phyloP scores from a whole-genome alignment of 148 eudicot genomes.

The Arbutus unedo region DNA sequence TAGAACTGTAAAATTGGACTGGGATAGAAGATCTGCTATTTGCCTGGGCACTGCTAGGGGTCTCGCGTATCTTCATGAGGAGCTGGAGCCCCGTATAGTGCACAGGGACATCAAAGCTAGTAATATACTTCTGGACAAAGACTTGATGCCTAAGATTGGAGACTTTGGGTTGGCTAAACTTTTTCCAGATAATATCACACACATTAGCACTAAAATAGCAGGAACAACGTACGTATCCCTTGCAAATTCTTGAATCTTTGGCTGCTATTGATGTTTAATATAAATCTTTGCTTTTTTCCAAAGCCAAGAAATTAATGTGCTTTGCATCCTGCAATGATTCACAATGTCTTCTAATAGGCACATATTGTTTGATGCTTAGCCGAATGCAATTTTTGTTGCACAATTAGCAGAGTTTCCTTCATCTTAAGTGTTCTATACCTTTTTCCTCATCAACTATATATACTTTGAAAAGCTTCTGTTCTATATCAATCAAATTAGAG shows the following conservation, averaged over 20 bases:
- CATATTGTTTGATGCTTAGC: not conserved
- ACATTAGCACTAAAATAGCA: constrained; percentile 78
- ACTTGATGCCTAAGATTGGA: constrained; percentile 72
- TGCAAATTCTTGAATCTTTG: not conserved
- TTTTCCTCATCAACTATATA: not conserved
- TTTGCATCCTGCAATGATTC: not conserved
- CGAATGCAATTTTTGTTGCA: not conserved
- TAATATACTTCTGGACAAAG: constrained; percentile 71
- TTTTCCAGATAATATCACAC: constrained; percentile 79
- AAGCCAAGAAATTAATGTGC: not conserved
- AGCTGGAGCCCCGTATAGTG: constrained; percentile 77
- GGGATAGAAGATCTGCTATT: constrained; percentile 65
- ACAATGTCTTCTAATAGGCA: not conserved
- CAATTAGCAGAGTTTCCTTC: not conserved
- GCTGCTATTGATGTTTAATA: not conserved
- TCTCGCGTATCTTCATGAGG: constrained; percentile 80
- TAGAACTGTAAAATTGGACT: constrained; percentile 46
- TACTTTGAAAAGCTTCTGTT: not conserved
- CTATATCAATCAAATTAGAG: not conserved
- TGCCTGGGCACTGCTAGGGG: constrained; percentile 76
- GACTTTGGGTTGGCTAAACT: constrained; percentile 94
- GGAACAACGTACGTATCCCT: constrained; percentile 71
- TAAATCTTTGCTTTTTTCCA: not conserved
- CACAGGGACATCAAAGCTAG: constrained; percentile 94
- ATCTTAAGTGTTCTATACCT: not conserved